Evolutionary conservation across 2,329 filamentous ascomycete genomes (phyloP), one percentile per base, ranked within the genome.

Genomic region (Arthrinium phaeospermum): DNA sequence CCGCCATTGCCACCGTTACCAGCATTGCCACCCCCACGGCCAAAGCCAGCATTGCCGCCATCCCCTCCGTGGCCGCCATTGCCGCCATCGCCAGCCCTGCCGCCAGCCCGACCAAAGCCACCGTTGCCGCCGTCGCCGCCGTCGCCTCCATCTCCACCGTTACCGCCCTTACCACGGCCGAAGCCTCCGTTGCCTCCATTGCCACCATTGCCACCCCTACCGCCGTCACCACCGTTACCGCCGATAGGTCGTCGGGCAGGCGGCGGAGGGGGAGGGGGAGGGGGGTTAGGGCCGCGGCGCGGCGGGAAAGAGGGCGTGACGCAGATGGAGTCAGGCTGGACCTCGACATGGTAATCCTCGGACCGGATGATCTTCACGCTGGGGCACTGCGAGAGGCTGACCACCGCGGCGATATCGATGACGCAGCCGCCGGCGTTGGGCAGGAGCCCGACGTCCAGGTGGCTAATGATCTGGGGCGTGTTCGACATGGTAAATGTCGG

Each of bases 311-410:
- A 51, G 49, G 77, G 77, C n/a, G 77, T 78, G 69, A 79, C 76
- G 70, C 74, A 77, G 57, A 80, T 78, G 73, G 72, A 73, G 12
- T 77, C 73, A 8, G 75, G 72, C 7, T 76, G 72, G 27, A 76
- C 72, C 41, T 77, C 75, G 67, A 79, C 73, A 4, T 71, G 71
- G 45, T 76, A 73, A 46, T 76, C 70, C 22, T 76, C 72, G 70
- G 10, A 77, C 64, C 68, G 73, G 37, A 1, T 73, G 72, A 81
- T 78, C 71, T 80, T 74, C 70, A 80, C 74, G 41, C 74, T 70
- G 22, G 69, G 73, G 73, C 79, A 80, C 46, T 74, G 72, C 70
- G 73, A 71, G 70, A 77, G 67, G 37, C 74, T 71, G 22, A 75
- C 69, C 14, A 72, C 72, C 8, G 76, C 73, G 0, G 76, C 74